Percentiles rank a stretch among this genome's conserved stretches.
These are phyloP conservation scores for Aspergillus jensenii DNA, from an alignment of 2,329 filamentous ascomycete genomes.

Conservation along the genomic window DNA sequence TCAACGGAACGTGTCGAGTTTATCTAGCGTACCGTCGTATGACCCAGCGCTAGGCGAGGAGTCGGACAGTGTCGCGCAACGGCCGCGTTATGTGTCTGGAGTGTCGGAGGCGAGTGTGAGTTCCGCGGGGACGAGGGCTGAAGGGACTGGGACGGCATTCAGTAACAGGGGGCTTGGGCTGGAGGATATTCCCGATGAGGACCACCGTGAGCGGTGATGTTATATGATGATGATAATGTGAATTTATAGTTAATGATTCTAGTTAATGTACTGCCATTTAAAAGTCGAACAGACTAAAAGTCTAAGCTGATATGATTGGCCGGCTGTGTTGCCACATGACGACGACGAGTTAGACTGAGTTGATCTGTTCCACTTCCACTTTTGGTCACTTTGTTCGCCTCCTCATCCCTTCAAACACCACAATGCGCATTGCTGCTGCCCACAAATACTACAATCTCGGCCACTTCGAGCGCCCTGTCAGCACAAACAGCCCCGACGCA, in stretches of 20 bases:
- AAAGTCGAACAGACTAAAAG: accelerated
- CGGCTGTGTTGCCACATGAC: too few species aligned
- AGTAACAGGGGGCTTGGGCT: constrained; percentile 5
- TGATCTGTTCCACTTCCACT: not conserved
- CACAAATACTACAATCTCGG: constrained; percentile 30
- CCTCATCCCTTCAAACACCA: not conserved
- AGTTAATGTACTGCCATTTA: too few species aligned
- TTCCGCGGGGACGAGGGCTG: constrained; percentile 1
- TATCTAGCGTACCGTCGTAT: constrained; percentile 11
- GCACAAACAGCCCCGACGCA: constrained; percentile 23
- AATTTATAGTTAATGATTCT: too few species aligned
- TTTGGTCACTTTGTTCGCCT: too few species aligned
- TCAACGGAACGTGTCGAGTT: constrained; percentile 13
- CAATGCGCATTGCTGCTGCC: not conserved
- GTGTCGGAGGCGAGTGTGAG: constrained; percentile 12
- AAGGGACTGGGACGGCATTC: not conserved
- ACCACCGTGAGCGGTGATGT: not conserved
- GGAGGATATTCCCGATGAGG: constrained; percentile 9
- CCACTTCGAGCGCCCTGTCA: constrained; percentile 34
- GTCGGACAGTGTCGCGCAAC: not conserved
- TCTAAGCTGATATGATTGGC: accelerated
- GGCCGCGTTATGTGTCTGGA: constrained; percentile 13
- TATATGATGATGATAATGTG: not conserved
- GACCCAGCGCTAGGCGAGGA: constrained; percentile 3
- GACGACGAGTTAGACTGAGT: not conserved